Evolutionary conservation across 2,329 filamentous ascomycete species (phyloP).

Genomic region (Leptographium lundbergii): DNA sequence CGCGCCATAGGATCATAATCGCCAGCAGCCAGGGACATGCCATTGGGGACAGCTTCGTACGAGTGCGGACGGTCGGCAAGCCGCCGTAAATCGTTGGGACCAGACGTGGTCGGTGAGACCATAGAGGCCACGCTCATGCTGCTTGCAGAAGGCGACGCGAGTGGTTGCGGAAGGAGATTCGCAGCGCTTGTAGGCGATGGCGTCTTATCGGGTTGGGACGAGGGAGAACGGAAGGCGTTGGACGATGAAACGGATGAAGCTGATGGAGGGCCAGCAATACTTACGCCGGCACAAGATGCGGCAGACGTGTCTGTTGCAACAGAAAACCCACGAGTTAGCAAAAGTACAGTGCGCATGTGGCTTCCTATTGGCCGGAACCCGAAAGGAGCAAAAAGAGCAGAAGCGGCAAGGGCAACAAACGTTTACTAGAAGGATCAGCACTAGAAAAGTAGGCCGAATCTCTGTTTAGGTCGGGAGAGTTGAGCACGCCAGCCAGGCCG

Average conservation of each 20-base stretch:
- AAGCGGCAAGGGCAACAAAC: conserved; percentile 21
- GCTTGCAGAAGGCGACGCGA: conserved; percentile 42
- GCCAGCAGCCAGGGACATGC: conserved; percentile 9
- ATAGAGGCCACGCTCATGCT: conserved; percentile 56
- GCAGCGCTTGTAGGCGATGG: conserved; percentile 43
- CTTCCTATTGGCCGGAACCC: conserved; percentile 6
- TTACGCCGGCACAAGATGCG: conserved; percentile 28
- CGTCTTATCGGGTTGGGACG: conserved; percentile 38
- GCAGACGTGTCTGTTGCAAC: conserved; percentile 26
- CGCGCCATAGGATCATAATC: conserved; percentile 32
- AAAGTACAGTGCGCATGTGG: not conserved
- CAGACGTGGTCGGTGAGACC: conserved; percentile 45
- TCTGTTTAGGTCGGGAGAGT: conserved; percentile 35
- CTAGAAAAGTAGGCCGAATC: conserved; percentile 41
- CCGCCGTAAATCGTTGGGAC: conserved; percentile 28
- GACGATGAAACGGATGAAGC: conserved; percentile 17
- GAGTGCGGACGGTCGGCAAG: conserved; percentile 28
- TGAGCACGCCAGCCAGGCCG: conserved; percentile 37
- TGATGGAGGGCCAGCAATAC: conserved; percentile 21
- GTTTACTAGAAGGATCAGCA: conserved; percentile 36
- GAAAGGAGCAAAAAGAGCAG: not conserved
- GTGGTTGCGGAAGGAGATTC: conserved; percentile 36
- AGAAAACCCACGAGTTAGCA: not conserved
- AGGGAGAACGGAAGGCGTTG: conserved; percentile 5
- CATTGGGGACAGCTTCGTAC: conserved; percentile 25